Evolutionary conservation across 345 rosid genomes (phyloP).

Genomic region (Murraya koenigii): DNA sequence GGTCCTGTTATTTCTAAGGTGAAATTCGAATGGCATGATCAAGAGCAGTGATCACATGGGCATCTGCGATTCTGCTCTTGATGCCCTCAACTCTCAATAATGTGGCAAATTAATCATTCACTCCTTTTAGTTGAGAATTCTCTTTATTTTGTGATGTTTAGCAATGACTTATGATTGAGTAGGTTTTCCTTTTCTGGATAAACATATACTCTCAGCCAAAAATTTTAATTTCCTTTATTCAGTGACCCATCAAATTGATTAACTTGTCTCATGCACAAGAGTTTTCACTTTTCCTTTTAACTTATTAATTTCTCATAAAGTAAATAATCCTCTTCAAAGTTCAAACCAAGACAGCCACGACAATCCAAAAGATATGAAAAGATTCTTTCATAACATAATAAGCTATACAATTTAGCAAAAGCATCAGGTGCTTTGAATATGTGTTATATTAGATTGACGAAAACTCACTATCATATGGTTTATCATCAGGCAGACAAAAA

Average conservation of each 20-base stretch:
- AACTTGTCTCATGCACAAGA: not conserved
- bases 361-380: not conserved
- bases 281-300: not conserved
- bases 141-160: not conserved
- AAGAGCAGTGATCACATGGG: slow-evolving; percentile 3
- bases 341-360: not conserved
- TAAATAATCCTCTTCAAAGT: not conserved
- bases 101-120: not conserved
- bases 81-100: not conserved
- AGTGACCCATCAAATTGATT: not conserved
- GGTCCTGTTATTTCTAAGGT: not conserved
- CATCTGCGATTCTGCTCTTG: not conserved
- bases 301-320: not conserved
- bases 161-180: no score
- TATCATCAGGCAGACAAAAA: not conserved
- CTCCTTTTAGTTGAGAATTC: not conserved
- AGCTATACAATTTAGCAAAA: not conserved
- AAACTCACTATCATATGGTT: not conserved
- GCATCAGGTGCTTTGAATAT: not conserved
- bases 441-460: not conserved
- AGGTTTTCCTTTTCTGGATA: not conserved
- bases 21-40: not conserved
- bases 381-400: not conserved
- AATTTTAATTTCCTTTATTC: not conserved
- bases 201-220: not conserved